These are phyloP conservation scores for Neurospora hispaniola DNA, from an alignment of 495 filamentous ascomycete species.

Conservation along the genomic window DNA sequence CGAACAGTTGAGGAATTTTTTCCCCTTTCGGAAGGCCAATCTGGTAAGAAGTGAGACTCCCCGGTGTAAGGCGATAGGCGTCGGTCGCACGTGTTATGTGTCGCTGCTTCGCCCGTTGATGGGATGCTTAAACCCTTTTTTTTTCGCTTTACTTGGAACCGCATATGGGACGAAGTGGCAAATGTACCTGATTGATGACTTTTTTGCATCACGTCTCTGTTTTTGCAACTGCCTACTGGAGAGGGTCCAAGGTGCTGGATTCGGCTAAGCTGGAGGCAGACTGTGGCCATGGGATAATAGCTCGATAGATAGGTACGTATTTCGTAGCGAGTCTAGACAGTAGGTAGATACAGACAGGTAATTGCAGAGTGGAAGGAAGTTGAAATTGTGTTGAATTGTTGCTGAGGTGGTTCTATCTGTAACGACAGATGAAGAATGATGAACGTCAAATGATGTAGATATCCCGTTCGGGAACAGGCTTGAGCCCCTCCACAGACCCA, in stretches of 20 bases:
- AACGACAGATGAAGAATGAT: background rate
- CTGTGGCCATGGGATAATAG: background rate
- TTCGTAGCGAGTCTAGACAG: rapidly evolving
- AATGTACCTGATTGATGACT: background rate
- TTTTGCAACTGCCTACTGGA: background rate
- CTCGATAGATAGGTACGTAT: too few species aligned
- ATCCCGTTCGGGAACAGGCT: background rate
- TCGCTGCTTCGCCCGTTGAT: background rate
- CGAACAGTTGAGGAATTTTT: background rate
- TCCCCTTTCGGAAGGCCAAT: background rate
- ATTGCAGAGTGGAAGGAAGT: background rate
- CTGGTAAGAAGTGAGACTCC: background rate
- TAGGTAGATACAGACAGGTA: background rate
- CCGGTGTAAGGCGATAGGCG: background rate
- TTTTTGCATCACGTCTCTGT: background rate
- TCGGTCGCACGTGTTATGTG: background rate
- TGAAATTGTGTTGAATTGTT: background rate
- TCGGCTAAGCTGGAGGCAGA: background rate
- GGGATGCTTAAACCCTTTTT: background rate
- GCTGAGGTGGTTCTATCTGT: background rate
- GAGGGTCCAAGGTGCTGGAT: background rate
- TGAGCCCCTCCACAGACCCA: background rate
- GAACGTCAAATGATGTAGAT: background rate
- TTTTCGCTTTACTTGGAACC: too few species aligned
- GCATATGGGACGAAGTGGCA: background rate